Evolutionary conservation across 2,329 filamentous ascomycete species (phyloP), one percentile per base, ranked within the genome.

Genomic region (Sporothrix curviconia): DNA sequence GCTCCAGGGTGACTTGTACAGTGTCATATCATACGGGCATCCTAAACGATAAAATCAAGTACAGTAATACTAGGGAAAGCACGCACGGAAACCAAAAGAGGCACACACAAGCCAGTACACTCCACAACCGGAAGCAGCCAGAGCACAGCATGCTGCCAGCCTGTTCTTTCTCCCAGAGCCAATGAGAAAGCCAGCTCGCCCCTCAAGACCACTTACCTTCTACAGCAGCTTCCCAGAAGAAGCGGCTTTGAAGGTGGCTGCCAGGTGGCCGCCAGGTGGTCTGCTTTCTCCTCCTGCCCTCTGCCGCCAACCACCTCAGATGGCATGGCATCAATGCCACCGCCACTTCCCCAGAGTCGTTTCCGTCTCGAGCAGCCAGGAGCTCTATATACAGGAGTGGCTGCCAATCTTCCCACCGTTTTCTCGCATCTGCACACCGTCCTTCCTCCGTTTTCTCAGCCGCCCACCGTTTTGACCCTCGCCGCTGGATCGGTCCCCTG

Each of bases 401-500:
- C 11, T 32, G 25, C 15, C 19, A 40, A 22, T 7, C 30, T 19
- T 8, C 7, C 22, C 47, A 52, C 58, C 58, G 58, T 59, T 59
- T 59, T 47, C 40, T 8, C 43, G 4, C 24, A 4, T 9, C n/a
- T 32, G 28, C 12, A 28, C 32, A 3, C 22, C 22, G 24, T 42
- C 37, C 11, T 19, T 15, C 7, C 6, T 54, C 51, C 51, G 51
- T 54, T 54, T 53, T 53, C 32, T 30, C 34, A 22, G n/a, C 52
- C 24, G 14, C n/a, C 28, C 58, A 53, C 58, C 58, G 58, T 59
- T 59, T 59, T 50, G 47, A 43, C 49, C n/a, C 34, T 25, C 24
- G 34, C 50, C 5, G 55, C 53, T 25, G 42, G 6, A n/a, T 40
- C 37, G 50, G 28, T 51, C 24, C n/a, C 32, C 56, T 24, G 30